Base-by-base conservation (phyloP, 2,329 filamentous ascomycete genomes). In the Phaeoacremonium minimum region DNA sequence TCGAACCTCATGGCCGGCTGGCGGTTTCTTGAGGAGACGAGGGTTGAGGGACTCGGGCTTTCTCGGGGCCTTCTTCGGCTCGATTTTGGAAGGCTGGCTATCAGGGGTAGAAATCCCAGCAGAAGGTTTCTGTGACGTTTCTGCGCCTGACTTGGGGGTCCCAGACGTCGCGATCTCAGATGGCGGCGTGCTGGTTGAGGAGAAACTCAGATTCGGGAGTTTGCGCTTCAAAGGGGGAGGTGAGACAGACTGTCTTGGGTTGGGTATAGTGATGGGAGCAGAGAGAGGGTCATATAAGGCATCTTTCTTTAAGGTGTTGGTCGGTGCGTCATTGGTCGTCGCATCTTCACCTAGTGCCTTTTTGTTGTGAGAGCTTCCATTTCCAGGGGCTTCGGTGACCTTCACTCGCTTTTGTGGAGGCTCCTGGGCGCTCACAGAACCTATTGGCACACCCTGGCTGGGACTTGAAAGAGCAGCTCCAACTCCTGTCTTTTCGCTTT, bases 1-100 rank as follows among this genome's bases (percentile, higher is more conserved):
- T 11, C 80, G 73, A 14, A 70, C 69, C 38, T 72, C 68, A 45
- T 82, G 76, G 28, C 63, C 61, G 4, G 77, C 74, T 2, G 81
- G 80, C 1, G 76, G 64, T 22, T 61, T 64, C 38, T 73, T 69
- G 3, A 90, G 65, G 28, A 79, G 67, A 6, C 84, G 76, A 33
- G 85, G 85, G 46, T 85, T 85, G 22, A 90, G 69, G 14, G 66
- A 57, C 58, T 85, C 80, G 12, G 58, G 43, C 37, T 62, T 63
- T 31, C 58, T 58, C 14, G 47, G 34, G 18, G 37, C 15, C 39
- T 48, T 43, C 22, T 26, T 9, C 9, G 22, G 9, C 22, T n/a
- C n/a, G n/a, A n/a, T n/a, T n/a, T n/a, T n/a, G n/a, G n/a, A n/a
- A n/a, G n/a, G n/a, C n/a, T n/a, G n/a, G n/a, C n/a, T n/a, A n/a